These are phyloP conservation scores for Mucor mucedo DNA, from an alignment of 371 early-diverging fungal genomes.

Conservation along the genomic window DNA sequence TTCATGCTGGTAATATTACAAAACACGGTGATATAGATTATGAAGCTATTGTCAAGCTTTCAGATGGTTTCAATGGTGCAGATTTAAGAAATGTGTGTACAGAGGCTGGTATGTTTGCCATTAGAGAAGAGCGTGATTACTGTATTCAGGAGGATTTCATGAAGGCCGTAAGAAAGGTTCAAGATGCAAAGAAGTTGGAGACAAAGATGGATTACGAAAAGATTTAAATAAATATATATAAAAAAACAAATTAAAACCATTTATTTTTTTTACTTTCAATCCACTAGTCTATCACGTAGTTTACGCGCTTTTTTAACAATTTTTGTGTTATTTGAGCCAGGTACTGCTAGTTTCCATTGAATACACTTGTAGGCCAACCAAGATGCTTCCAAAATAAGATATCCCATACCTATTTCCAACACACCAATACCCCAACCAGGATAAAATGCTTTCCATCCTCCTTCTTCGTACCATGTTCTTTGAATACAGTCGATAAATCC, in stretches of 20 bases:
- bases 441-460: constrained; percentile 49
- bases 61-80: constrained; percentile 99
- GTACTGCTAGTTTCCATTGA: constrained; percentile 37
- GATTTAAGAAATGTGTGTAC: constrained; percentile 99
- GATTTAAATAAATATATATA: constrained; percentile 52
- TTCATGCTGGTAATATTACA: constrained; percentile 93
- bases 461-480: constrained; percentile 39
- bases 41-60: constrained; percentile 97
- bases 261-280: background rate
- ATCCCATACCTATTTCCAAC: constrained; percentile 43
- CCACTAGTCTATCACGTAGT: constrained; percentile 20
- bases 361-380: constrained; percentile 41
- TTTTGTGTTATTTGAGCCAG: constrained; percentile 18
- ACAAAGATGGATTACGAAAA: constrained; percentile 97
- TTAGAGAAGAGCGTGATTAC: constrained; percentile 99
- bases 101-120: constrained; percentile 99
- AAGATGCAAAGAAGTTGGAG: constrained; percentile 98
- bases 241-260: background rate
- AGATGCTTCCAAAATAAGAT: constrained; percentile 46
- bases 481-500: constrained; percentile 58
- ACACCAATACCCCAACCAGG: constrained; percentile 51
- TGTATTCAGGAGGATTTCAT: constrained; percentile 99
- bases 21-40: constrained; percentile 97
- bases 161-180: constrained; percentile 99
- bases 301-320: constrained; percentile 31